Percentiles rank a stretch among this genome's conserved stretches.
phyloP scores from a whole-genome alignment of 176 grass and related monocot genomes.

The Dactylis glomerata region DNA sequence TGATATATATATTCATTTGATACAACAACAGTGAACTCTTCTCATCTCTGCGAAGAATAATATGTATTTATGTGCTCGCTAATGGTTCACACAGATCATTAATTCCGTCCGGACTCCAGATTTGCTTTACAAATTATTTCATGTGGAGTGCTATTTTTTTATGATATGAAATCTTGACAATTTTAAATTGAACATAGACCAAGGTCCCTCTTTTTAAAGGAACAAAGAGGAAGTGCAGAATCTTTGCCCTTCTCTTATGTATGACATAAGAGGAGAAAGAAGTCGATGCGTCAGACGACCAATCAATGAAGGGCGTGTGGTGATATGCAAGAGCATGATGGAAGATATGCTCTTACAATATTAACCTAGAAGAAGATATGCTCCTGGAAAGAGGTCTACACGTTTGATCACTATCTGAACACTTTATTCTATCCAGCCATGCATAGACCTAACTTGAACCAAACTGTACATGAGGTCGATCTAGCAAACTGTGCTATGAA shows the following conservation, averaged over 20 bases:
- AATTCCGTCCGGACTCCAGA: neutral
- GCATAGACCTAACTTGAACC: neutral
- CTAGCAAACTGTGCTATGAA: neutral
- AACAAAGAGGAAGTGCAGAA: neutral
- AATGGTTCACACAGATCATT: neutral
- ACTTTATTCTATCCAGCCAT: neutral
- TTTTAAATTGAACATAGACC: neutral
- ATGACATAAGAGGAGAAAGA: neutral
- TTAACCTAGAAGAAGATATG: constrained; percentile 2
- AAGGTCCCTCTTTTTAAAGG: neutral
- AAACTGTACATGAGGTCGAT: neutral
- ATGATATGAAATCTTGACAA: neutral
- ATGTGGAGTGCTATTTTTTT: neutral
- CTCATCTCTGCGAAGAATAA: neutral
- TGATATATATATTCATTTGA: neutral
- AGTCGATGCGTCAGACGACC: neutral
- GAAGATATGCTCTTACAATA: constrained; percentile 13
- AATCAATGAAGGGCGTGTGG: neutral
- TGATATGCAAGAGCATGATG: constrained; percentile 1
- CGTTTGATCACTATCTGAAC: neutral
- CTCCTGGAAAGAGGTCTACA: neutral
- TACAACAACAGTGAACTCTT: neutral
- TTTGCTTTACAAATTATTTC: neutral
- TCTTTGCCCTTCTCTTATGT: neutral
- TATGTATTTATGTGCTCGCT: neutral